Evolutionary conservation across 2,329 filamentous ascomycete species (phyloP).

Genomic region (Monilinia vaccinii-corymbosi): DNA sequence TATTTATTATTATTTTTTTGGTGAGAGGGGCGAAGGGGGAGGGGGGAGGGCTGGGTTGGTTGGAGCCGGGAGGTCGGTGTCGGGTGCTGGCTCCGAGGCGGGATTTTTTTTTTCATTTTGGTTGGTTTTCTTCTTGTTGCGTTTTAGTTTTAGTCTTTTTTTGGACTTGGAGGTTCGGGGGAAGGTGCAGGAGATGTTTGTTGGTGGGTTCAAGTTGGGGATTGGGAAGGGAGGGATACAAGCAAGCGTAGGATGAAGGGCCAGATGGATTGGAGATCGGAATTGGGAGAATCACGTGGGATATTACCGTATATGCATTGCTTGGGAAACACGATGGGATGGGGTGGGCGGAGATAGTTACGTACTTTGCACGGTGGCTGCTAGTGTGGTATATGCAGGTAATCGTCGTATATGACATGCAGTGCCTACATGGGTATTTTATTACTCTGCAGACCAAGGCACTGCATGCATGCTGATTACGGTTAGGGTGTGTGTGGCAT

Average conservation of each 20-base stretch:
- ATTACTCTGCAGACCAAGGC: neutral
- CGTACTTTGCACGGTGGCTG: neutral
- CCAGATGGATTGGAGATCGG: no score
- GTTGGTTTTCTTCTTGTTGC: no score
- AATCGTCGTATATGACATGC: neutral
- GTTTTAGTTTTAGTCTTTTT: no score
- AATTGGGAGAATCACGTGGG: neutral
- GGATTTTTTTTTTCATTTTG: neutral
- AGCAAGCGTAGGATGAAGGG: neutral
- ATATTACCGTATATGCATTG: neutral
- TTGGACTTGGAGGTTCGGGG: no score
- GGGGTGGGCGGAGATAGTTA: neutral
- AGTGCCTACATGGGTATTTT: neutral
- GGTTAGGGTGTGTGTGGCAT: neutral
- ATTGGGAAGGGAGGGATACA: neutral
- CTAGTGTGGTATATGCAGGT: neutral
- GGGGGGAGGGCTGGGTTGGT: neutral
- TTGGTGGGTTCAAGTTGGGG: no score
- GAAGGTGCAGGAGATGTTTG: no score
- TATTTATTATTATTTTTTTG: no score
- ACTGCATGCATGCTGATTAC: neutral
- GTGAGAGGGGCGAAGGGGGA: neutral
- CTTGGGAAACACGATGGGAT: neutral
- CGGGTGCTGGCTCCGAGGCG: neutral
- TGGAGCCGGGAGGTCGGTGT: neutral